phyloP scores from a whole-genome alignment of 2,329 filamentous ascomycete species.

The Pestalotiopsis sp. region DNA sequence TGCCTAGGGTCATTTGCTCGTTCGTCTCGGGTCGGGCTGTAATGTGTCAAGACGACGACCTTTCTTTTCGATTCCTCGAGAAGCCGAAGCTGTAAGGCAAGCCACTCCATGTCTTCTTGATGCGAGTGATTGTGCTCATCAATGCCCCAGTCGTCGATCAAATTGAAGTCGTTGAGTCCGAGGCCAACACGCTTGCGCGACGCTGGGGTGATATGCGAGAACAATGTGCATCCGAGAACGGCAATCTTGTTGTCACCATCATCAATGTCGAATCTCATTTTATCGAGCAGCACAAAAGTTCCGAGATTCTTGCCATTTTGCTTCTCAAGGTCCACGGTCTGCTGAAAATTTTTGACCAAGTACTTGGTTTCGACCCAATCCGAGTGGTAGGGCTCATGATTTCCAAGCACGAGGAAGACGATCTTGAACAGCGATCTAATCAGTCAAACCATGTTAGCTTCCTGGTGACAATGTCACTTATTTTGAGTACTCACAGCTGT shows the following conservation, averaged over 20 bases:
- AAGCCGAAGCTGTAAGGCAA: slow-evolving; percentile 38
- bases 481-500: slow-evolving; percentile 39
- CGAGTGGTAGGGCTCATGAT: slow-evolving; percentile 57
- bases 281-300: slow-evolving; percentile 43
- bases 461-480: no score
- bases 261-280: slow-evolving; percentile 33
- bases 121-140: slow-evolving; percentile 41
- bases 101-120: slow-evolving; percentile 43
- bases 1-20: slow-evolving; percentile 39
- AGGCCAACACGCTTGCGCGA: slow-evolving; percentile 40
- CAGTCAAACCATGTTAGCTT: no score
- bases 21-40: slow-evolving; percentile 39
- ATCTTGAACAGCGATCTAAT: slow-evolving; percentile 40
- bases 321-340: slow-evolving; percentile 24
- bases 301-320: slow-evolving; percentile 27
- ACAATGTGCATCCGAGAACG: slow-evolving; percentile 52
- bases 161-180: slow-evolving; percentile 55
- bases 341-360: slow-evolving; percentile 36
- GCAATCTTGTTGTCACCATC: slow-evolving; percentile 36
- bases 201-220: slow-evolving; percentile 47
- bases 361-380: slow-evolving; percentile 36
- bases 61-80: slow-evolving; percentile 26
- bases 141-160: slow-evolving; percentile 44
- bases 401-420: slow-evolving; percentile 57
- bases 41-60: slow-evolving; percentile 46